Evolutionary conservation across 116 monocot genomes (phyloP).

Genomic region (Thalassia testudinum): DNA sequence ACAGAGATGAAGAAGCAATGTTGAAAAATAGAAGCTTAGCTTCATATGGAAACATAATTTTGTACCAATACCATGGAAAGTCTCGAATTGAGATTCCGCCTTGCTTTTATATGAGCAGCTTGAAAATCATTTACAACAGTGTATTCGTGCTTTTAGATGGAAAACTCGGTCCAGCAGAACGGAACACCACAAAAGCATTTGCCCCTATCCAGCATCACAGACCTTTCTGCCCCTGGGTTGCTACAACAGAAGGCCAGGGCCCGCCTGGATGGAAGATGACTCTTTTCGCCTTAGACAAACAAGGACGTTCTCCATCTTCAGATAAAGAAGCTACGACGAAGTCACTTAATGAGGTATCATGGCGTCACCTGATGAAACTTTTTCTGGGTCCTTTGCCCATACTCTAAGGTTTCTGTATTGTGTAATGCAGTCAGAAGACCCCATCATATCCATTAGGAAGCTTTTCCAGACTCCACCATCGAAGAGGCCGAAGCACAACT

Average conservation of each 20-base stretch:
- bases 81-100: too few species aligned
- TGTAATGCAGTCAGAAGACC: background rate
- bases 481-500: too few species aligned
- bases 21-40: too few species aligned
- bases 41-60: too few species aligned
- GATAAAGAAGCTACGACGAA: slow-evolving; percentile 12
- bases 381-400: background rate
- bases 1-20: too few species aligned
- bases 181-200: slow-evolving; percentile 20
- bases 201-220: slow-evolving; percentile 85
- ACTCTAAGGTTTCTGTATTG: too few species aligned
- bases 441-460: slow-evolving; percentile 38
- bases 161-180: background rate
- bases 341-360: slow-evolving; percentile 42
- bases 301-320: slow-evolving; percentile 14
- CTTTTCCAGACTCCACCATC: slow-evolving; percentile 32
- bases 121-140: too few species aligned
- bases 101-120: too few species aligned
- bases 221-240: slow-evolving; percentile 83
- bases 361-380: background rate
- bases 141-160: slow-evolving; percentile 10
- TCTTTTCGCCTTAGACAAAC: slow-evolving; percentile 41
- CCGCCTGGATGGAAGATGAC: slow-evolving; percentile 72
- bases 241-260: slow-evolving; percentile 21
- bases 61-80: too few species aligned